Conservation (phyloP, 768 basidiomycete genomes). For the Boletellus ananas region DNA sequence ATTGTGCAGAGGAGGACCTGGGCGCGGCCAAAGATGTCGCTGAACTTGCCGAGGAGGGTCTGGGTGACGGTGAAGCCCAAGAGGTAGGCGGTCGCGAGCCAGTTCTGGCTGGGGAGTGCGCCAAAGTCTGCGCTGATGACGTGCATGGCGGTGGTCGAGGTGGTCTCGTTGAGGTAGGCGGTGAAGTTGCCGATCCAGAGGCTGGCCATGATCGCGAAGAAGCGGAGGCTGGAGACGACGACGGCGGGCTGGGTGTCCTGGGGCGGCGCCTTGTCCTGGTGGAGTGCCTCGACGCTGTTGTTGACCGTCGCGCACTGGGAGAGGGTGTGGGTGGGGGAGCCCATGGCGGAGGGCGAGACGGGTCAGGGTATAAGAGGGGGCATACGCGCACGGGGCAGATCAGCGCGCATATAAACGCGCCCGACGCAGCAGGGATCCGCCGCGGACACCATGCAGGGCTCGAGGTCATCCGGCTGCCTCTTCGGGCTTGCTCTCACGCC, state of each 20-base stretch:
- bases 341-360: constrained; percentile 18
- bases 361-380: constrained; percentile 14
- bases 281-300: constrained; percentile 26
- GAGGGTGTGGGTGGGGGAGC: constrained; percentile 26
- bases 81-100: constrained; percentile 34
- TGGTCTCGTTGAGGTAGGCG: constrained; percentile 35
- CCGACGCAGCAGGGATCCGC: too few species aligned
- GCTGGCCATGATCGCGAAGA: constrained; percentile 34
- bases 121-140: constrained; percentile 30
- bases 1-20: constrained; percentile 33
- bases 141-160: constrained; percentile 35
- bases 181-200: constrained; percentile 35
- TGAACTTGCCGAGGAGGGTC: constrained; percentile 33
- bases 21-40: constrained; percentile 34
- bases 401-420: too few species aligned
- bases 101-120: constrained; percentile 32
- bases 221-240: constrained; percentile 24
- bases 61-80: constrained; percentile 36
- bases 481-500: too few species aligned
- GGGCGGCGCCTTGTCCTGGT: constrained; percentile 19
- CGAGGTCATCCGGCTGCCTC: too few species aligned
- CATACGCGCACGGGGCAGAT: too few species aligned
- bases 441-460: too few species aligned
- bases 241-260: constrained; percentile 25
- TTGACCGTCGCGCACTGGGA: constrained; percentile 31